These are phyloP conservation scores for Blakeslea trispora DNA, from an alignment of 371 early-diverging fungal genomes.

Conservation along the genomic window DNA sequence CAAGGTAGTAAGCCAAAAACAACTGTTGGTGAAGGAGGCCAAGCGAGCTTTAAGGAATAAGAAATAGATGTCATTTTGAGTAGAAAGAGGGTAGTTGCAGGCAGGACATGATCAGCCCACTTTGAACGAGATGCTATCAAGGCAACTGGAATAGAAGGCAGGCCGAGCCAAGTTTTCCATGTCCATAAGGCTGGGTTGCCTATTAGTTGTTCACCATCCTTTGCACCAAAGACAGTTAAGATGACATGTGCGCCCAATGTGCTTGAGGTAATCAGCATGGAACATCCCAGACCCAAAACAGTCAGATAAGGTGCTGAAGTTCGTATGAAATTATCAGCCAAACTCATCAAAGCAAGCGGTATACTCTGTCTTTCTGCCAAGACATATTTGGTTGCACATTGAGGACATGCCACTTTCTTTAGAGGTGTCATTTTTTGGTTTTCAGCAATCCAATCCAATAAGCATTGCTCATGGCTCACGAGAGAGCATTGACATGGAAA, in stretches of 20 bases:
- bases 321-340: conserved; percentile 52
- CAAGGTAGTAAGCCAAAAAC: conserved; percentile 61
- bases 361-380: conserved; percentile 55
- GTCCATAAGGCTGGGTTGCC: conserved; percentile 62
- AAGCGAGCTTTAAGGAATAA: conserved; percentile 46
- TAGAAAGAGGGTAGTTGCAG: conserved; percentile 33
- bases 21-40: conserved; percentile 59
- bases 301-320: conserved; percentile 62
- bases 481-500: conserved; percentile 70
- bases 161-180: conserved; percentile 63
- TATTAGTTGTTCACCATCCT: conserved; percentile 58
- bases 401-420: conserved; percentile 66
- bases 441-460: conserved; percentile 70
- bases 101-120: conserved; percentile 40
- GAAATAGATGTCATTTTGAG: conserved; percentile 27
- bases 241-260: conserved; percentile 67
- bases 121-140: conserved; percentile 62
- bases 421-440: conserved; percentile 55
- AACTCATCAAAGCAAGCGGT: conserved; percentile 47
- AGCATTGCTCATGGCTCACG: conserved; percentile 66
- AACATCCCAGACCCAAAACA: conserved; percentile 57
- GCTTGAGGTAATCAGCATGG: conserved; percentile 52
- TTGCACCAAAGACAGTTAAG: conserved; percentile 62
- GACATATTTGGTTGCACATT: conserved; percentile 61
- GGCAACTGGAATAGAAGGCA: conserved; percentile 65